phyloP scores from a whole-genome alignment of 768 basidiomycete genomes.

The Mycena alexandri region DNA sequence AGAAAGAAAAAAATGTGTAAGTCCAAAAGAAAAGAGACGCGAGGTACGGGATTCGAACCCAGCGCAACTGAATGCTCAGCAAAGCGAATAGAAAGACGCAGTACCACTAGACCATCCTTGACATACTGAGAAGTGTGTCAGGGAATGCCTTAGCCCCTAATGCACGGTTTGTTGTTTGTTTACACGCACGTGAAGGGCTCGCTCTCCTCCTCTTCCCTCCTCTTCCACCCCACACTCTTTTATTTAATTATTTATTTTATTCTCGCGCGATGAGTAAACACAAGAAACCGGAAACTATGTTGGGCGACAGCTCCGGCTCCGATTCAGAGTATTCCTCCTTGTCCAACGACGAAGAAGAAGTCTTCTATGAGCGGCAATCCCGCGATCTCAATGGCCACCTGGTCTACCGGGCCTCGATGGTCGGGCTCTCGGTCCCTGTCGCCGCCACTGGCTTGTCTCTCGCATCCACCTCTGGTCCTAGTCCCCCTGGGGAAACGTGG shows the following conservation, averaged over 20 bases:
- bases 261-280: not conserved
- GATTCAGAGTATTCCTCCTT: too few relatives aligned
- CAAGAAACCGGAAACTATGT: not conserved
- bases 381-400: not conserved
- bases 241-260: constrained; percentile 3
- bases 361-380: not conserved
- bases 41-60: too few relatives aligned
- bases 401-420: not conserved
- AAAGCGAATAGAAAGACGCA: too few relatives aligned
- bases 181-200: not conserved
- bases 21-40: too few relatives aligned
- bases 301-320: not conserved
- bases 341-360: not conserved
- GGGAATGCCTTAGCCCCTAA: too few relatives aligned
- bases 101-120: too few relatives aligned
- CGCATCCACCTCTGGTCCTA: too few relatives aligned
- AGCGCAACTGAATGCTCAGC: too few relatives aligned
- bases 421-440: not conserved
- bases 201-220: not conserved
- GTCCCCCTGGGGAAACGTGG: not conserved
- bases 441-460: not conserved
- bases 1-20: too few relatives aligned
- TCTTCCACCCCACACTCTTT: not conserved
- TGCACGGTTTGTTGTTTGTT: too few relatives aligned
- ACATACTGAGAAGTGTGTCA: too few relatives aligned